Evolutionary conservation across 768 basidiomycete genomes (phyloP), one percentile per base, ranked within the genome.

Genomic region (Russula abietina): DNA sequence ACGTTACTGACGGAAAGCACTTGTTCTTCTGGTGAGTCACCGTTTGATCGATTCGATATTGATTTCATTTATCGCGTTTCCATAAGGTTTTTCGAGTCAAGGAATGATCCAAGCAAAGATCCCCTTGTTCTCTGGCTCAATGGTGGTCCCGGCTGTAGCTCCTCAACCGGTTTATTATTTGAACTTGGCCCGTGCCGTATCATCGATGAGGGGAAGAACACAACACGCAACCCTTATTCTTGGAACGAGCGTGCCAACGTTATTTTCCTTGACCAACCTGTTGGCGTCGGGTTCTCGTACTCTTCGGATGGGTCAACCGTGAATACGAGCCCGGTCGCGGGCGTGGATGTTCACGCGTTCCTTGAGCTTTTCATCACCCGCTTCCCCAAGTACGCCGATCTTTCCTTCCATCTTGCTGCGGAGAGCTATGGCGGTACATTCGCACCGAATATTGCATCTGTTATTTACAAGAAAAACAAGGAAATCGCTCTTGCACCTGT

Each of bases 91-190:
- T 93, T 98, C 68, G 95, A 97, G 75, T 84, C 89, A 1, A 81
- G 94, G 39, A 77, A 75, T 58, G 79, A 83, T 19, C 94, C 96
- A 0, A 75, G 81, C 55, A 78, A 83, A 57, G 93, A 89, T 7
- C 95, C 94, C 4, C 80, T 98, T 2, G 80, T 95, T 10, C 78
- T 97, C 52, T 97, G 95, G 95, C 78, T 92, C n/a, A 92, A 91
- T 66, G 91, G 91, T 38, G 87, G 88, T 22, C 77, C 77, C 2
- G 75, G 76, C 1, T 75, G 75, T 65, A 73, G 73, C 24, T 74
- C 73, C 3, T 68, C 70, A 10, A 66, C 65, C 10, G 61, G 65
- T 24, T 50, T 68, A 26, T 57, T 68, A 22, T 68, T 68, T 12
- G 67, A 68, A 57, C 61, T 68, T 22, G 67, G 67, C 8, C 67